Percentiles rank a stretch among this genome's conserved stretches.
Conservation (phyloP, 768 basidiomycete genomes). For the Boletus rubroflammeus region DNA sequence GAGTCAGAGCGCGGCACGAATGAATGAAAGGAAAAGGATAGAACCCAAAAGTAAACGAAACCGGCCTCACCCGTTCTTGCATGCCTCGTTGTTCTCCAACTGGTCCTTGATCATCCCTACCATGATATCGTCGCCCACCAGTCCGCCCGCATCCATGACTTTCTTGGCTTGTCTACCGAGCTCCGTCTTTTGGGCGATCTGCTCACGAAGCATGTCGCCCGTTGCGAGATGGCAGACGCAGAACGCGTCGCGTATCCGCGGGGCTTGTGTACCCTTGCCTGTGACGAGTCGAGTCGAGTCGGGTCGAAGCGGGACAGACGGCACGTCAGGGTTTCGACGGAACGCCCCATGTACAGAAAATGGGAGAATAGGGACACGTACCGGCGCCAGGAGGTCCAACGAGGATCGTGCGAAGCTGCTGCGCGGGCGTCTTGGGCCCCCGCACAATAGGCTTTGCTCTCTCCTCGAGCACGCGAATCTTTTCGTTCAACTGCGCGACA, state of each 20-base stretch:
- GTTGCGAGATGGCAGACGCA: constrained; percentile 98
- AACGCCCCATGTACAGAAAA: too few species aligned
- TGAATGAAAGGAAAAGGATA: too few species aligned
- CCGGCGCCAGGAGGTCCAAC: constrained; percentile 97
- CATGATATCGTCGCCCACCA: constrained; percentile 96
- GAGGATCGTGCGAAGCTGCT: constrained; percentile 86
- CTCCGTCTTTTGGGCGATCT: constrained; percentile 81
- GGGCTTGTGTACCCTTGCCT: constrained; percentile 99
- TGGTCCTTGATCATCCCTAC: constrained; percentile 97
- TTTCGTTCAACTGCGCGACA: constrained; percentile 84
- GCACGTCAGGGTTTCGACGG: background rate
- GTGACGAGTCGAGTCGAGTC: background rate
- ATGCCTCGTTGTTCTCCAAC: constrained; percentile 86
- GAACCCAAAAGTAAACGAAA: background rate
- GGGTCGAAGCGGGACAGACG: background rate
- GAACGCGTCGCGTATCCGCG: constrained; percentile 86
- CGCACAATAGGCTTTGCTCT: constrained; percentile 50
- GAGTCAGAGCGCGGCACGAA: background rate
- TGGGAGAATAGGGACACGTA: constrained; percentile 35
- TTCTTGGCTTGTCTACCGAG: constrained; percentile 94
- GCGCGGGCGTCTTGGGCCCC: constrained; percentile 56
- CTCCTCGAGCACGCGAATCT: constrained; percentile 77
- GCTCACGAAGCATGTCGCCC: constrained; percentile 97
- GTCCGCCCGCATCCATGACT: constrained; percentile 94
- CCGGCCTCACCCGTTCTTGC: constrained; percentile 86